Base-by-base conservation (phyloP, 495 filamentous ascomycete genomes). In the Trichodelitschia bisporula region DNA sequence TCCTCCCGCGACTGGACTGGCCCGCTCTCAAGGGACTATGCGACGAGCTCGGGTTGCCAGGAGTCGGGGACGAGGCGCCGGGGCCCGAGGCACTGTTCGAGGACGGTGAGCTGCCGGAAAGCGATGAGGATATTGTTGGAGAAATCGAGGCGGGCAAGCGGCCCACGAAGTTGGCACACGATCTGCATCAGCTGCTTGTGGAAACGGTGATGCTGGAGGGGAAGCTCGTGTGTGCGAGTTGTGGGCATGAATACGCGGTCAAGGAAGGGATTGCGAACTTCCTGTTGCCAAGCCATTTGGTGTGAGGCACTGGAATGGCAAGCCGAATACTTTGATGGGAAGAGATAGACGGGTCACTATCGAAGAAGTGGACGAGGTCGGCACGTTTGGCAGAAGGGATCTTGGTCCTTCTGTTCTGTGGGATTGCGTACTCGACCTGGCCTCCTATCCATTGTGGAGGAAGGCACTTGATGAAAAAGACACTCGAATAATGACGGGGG, bases 261-360 rank as follows among this genome's bases (percentile, higher is more conserved):
- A 75, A 77, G 45, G 80, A 95, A 51, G 89, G 86, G 15, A 90
- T 95, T 42, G 77, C 80, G 27, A 95, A 95, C 48, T 97, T 97
- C 45, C 56, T 97, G 40, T 54, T 97, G 46, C 86, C 86, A 12
- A 83, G 72, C 43, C 86, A 95, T 57, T 51, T 95, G 43, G 86
- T 54, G 26, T 54, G 38, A 44, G 20, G n/a, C n/a, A n/a, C n/a
- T n/a, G n/a, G n/a, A n/a, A n/a, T n/a, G n/a, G n/a, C n/a, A n/a
- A n/a, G n/a, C n/a, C n/a, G n/a, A n/a, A n/a, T n/a, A n/a, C n/a
- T n/a, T n/a, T n/a, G n/a, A n/a, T n/a, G n/a, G n/a, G n/a, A n/a
- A n/a, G n/a, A n/a, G n/a, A n/a, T n/a, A n/a, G n/a, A n/a, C n/a
- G n/a, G n/a, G n/a, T n/a, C n/a, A n/a, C n/a, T n/a, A n/a, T n/a